These are phyloP conservation scores for Ceratocystis smalleyi DNA, from an alignment of 2,329 filamentous ascomycete species.

Conservation along the genomic window DNA sequence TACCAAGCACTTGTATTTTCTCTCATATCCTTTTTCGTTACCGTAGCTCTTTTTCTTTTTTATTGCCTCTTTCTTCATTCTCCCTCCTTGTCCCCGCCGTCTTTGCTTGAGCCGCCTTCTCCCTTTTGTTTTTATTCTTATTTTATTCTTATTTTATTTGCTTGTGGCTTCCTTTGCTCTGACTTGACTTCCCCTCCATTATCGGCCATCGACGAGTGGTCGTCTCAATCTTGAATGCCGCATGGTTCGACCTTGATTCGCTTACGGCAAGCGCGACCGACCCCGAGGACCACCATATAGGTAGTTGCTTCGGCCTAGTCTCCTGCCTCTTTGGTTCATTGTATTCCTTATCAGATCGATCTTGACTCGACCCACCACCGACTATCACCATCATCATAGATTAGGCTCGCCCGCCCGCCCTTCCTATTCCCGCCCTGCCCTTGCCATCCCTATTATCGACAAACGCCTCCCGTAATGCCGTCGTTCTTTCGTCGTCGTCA, in stretches of 20 bases:
- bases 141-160: background rate
- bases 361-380: background rate
- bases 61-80: background rate
- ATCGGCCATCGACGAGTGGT: background rate
- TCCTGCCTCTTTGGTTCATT: background rate
- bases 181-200: background rate
- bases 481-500: conserved; percentile 31
- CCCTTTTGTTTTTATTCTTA: background rate
- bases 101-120: background rate
- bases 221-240: conserved; percentile 1
- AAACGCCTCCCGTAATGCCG: conserved; percentile 13
- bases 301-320: background rate
- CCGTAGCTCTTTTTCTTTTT: background rate
- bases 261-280: conserved; percentile 1
- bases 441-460: background rate
- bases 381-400: background rate
- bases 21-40: background rate
- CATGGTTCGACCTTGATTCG: background rate
- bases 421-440: background rate
- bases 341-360: background rate
- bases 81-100: background rate
- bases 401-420: background rate
- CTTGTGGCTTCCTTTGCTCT: background rate
- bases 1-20: background rate
- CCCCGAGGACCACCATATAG: background rate